These are phyloP conservation scores for Telfairia occidentalis DNA, from an alignment of 331 rosid genomes.

Conservation along the genomic window DNA sequence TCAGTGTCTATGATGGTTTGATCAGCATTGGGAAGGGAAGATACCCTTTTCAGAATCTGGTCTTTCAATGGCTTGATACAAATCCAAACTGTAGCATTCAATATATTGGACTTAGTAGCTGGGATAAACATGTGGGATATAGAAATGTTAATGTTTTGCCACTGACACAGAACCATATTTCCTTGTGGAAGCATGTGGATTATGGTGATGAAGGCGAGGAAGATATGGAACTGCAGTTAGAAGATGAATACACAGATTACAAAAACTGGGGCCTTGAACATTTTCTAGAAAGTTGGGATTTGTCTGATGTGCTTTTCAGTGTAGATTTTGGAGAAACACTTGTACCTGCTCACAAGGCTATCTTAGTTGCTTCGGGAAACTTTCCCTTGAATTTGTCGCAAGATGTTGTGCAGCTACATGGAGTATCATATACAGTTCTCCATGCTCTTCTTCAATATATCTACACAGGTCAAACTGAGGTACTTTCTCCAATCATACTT, in stretches of 20 bases:
- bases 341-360: constrained; percentile 87
- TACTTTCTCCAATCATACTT: not conserved
- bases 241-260: constrained; percentile 31
- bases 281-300: constrained; percentile 74
- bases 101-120: constrained; percentile 89
- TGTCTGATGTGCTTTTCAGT: constrained; percentile 55
- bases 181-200: constrained; percentile 49
- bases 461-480: constrained; percentile 82
- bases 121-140: constrained; percentile 94
- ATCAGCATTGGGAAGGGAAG: constrained; percentile 73
- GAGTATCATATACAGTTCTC: constrained; percentile 40
- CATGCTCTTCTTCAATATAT: constrained; percentile 74
- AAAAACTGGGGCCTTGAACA: constrained; percentile 75
- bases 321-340: constrained; percentile 54
- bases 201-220: constrained; percentile 40
- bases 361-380: constrained; percentile 66
- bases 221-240: constrained; percentile 28
- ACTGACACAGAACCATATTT: constrained; percentile 37
- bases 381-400: constrained; percentile 40
- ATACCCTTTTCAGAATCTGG: constrained; percentile 75
- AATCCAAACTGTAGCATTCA: constrained; percentile 63
- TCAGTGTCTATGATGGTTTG: constrained; percentile 80
- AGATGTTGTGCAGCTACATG: constrained; percentile 38
- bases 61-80: constrained; percentile 84
- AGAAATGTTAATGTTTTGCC: constrained; percentile 78